Base-by-base conservation (phyloP, 2,329 filamentous ascomycete genomes). In the Neonectria sp. region DNA sequence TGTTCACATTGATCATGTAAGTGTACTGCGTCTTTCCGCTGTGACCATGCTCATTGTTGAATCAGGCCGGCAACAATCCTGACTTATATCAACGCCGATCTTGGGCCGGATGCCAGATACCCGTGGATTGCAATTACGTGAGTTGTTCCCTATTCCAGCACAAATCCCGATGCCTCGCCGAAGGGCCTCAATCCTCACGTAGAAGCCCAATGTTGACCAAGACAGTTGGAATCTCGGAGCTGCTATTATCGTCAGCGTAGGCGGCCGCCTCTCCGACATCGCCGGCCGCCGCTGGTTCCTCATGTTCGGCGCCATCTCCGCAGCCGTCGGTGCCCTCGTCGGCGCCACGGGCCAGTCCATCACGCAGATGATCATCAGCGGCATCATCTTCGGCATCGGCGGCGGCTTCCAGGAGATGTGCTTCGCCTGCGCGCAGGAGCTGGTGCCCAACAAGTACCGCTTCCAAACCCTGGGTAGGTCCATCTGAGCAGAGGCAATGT, bases 331-430 rank as follows among this genome's bases (percentile, higher is more conserved):
- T 6, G 78, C 77, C 35, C 76, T 83, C 29, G 74, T 83, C 6
- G 79, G 80, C 8, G 80, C 80, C 0, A 83, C 79, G 0, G 79
- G 78, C 11, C 73, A 80, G 55, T 75, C 63, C 43, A 82, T 83
- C 60, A 75, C 76, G 12, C 78, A 80, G 51, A 82, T 82, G 79
- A 82, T 83, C 55, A 76, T 76, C 5, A 77, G 77, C 35, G 79
- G 80, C 24, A 77, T 78, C 29, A 71, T 83, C 29, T 82, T 83
- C 60, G 80, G 81, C 12, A 73, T 77, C 13, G 80, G 80, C 2
- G 78, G 77, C 12, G 80, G 80, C 1, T 79, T 83, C 63, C 76
- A 80, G 35, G 81, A 83, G 64, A 82, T 82, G 80, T 75, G 77
- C 5, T 82, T 80, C 65, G 80, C 70, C 9, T 73, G 71, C 43